Evolutionary conservation across 495 filamentous ascomycete species (phyloP), one percentile per base, ranked within the genome.

Genomic region (Extremus antarcticus): DNA sequence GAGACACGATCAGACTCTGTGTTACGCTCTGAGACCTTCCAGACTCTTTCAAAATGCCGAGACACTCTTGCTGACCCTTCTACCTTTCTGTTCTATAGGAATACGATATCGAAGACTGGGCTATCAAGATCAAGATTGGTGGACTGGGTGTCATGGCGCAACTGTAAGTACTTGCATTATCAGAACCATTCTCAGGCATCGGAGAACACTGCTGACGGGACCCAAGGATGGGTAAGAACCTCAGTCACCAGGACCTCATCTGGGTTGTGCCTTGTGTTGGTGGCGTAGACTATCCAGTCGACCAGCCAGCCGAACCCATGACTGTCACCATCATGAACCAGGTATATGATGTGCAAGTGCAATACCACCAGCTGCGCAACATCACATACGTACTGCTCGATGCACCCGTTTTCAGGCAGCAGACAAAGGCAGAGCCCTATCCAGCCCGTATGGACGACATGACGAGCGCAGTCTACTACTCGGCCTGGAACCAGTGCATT

Each of bases 211-310:
- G n/a, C n/a, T n/a, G n/a, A n/a, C n/a, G n/a, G n/a, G n/a, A n/a
- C n/a, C n/a, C n/a, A n/a, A n/a, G n/a, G 15, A 86, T 86, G 83
- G 79, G 78, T 9, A 81, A 83, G 54, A 77, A 81, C 49, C 76
- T 85, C 9, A 70, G 76, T 2, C 79, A 86, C 50, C 77, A 83
- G 55, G 77, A 86, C 63, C 68, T 85, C 7, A 79, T 85, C 47
- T 86, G 83, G 83, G 81, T 85, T 13, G 77, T 86, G 43, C 83
- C 83, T 21, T 80, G 80, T 61, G 81, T 85, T 21, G 82, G 81
- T 17, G 83, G 77, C 23, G 67, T 86, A n/a, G 72, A 82, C 16
- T 86, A 86, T 56, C 83, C 82, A 0, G 60, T 70, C 13, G 81
- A 85, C 54, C 70, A 78, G 57, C 65, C 60, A 0, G 81, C 76